These are phyloP conservation scores for Termitomyces sp. DNA, from an alignment of 768 basidiomycete species.

Conservation along the genomic window DNA sequence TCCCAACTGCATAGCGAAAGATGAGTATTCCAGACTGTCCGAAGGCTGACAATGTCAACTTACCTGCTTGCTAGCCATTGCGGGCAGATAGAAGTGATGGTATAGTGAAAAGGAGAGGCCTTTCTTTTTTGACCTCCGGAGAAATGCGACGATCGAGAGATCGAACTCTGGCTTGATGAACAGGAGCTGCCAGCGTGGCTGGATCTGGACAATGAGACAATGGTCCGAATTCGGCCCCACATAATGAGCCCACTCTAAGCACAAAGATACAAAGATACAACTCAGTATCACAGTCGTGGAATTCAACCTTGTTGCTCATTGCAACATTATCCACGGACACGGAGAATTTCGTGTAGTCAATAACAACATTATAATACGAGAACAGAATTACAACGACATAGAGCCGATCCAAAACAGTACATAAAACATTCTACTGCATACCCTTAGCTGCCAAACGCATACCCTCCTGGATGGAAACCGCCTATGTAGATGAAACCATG, in stretches of 20 bases:
- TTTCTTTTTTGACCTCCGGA: not conserved
- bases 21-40: not conserved
- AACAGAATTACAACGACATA: not conserved
- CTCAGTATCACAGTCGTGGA: not conserved
- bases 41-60: conserved; percentile 9
- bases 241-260: not conserved
- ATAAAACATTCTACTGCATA: conserved; percentile 25
- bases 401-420: not conserved
- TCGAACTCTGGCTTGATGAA: conserved; percentile 5
- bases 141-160: conserved; percentile 12
- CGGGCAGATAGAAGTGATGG: conserved; percentile 1
- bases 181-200: not conserved
- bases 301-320: not conserved
- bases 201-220: not conserved
- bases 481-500: conserved; percentile 32
- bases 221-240: not conserved
- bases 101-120: conserved; percentile 1
- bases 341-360: too few relatives aligned
- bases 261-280: not conserved
- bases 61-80: conserved; percentile 68
- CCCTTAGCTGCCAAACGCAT: conserved; percentile 55
- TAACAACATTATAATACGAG: not conserved
- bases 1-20: conserved; percentile 48
- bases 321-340: not conserved
- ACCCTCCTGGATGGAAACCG: conserved; percentile 82